phyloP scores from a whole-genome alignment of 495 filamentous ascomycete genomes.

The Neurospora africana region DNA sequence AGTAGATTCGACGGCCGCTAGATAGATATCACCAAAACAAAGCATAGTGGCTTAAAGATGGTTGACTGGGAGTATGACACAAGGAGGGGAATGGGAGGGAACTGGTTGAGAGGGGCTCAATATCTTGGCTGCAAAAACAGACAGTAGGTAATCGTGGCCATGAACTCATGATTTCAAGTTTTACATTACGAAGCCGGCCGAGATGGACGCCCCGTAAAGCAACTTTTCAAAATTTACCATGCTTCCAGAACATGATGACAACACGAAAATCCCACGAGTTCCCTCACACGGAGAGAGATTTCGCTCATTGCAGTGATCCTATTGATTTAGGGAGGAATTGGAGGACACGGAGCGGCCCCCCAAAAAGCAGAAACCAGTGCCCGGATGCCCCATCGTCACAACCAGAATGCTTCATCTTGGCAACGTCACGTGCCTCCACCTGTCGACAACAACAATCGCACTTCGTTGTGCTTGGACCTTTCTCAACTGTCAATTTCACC shows the following conservation, averaged over 20 bases:
- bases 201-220: background rate
- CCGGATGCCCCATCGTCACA: background rate
- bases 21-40: background rate
- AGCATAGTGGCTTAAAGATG: background rate
- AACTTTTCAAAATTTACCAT: background rate
- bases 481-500: background rate
- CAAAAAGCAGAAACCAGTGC: background rate
- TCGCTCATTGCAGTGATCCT: background rate
- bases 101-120: background rate
- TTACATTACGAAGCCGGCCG: background rate
- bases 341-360: background rate
- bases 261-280: background rate
- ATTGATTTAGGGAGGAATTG: background rate
- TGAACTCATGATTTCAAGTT: background rate
- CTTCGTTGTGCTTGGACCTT: background rate
- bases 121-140: background rate
- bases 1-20: background rate
- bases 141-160: background rate
- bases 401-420: background rate
- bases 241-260: background rate
- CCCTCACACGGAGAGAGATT: background rate
- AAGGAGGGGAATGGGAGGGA: background rate
- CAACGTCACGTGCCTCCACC: background rate
- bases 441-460: background rate
- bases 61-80: background rate